Evolutionary conservation across 441 rosid species (phyloP), one percentile per base, ranked within the genome.

Genomic region (Gossypium aridum): DNA sequence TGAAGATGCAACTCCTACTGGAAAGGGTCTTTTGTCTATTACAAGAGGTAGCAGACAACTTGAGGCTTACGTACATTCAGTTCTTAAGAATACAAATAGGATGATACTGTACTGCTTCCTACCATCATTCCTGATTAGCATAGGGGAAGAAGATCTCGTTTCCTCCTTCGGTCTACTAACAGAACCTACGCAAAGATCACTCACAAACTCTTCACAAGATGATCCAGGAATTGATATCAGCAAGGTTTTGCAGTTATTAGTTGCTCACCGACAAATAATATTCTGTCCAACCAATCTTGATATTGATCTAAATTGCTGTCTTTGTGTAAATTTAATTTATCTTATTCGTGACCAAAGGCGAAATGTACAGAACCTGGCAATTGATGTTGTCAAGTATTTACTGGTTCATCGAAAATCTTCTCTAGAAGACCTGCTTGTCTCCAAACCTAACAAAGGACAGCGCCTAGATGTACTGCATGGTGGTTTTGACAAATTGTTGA

Each of bases 211-310:
- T 73, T 87, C 86, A 56, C 83, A 56, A 76, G 99, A 93, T 75
- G 98, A 95, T 79, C 78, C 87, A 22, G 93, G 95, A 85, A 87
- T 87, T 73, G 94, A 97, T 83, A 87, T 97, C 80, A 83, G 86
- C 83, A 85, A 97, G 10, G 91, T 95, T 83, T 78, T 97, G 78
- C 99, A 92, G 85, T 80, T 95, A 82, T 83, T 97, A 83, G 90
- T 90, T 81, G 98, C 98, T 79, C 97, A 97, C 83, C 90, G 91
- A 76, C 84, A 83, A 78, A 87, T 97, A 77, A 87, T 97, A 75
- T 90, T 97, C 89, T 95, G 99, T 82, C 99, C 98, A 62, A 91
- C 89, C 87, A 97, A 97, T 85, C 86, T 90, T 73, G 99, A 97
- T 80, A 87, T 92, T 67, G 99, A 97, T 88, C 77, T 97, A 77